Evolutionary conservation across 2,329 filamentous ascomycete genomes (phyloP).

Genomic region (Fusarium paranaense): DNA sequence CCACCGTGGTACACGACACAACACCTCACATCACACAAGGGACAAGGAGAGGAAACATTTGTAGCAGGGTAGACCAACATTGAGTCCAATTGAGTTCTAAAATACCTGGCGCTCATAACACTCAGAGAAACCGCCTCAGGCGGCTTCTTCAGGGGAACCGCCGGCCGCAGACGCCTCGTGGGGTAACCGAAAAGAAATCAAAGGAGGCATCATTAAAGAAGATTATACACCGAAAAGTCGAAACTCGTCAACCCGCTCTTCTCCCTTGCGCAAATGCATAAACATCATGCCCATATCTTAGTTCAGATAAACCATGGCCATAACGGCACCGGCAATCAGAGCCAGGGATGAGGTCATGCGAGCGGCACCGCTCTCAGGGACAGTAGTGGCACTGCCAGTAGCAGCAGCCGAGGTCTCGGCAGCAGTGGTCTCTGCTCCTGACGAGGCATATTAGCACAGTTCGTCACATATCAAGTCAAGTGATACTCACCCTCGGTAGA

Average conservation of each 20-base stretch:
- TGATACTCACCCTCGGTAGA: conserved; percentile 9
- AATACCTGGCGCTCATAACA: conserved; percentile 41
- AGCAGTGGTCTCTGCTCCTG: conserved; percentile 12
- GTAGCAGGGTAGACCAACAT: conserved; percentile 25
- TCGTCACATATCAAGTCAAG: not conserved
- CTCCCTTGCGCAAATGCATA: conserved; percentile 30
- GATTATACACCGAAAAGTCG: conserved; percentile 42
- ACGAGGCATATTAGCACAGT: not conserved
- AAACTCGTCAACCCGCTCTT: conserved; percentile 41
- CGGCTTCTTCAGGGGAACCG: conserved; percentile 34
- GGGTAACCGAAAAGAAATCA: conserved; percentile 44
- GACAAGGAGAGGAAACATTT: not conserved
- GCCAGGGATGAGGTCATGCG: conserved; percentile 48
- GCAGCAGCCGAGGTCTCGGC: conserved; percentile 1
- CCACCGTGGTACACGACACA: not conserved
- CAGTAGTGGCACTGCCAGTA: conserved; percentile 34
- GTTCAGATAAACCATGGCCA: conserved; percentile 50
- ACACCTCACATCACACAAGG: not conserved
- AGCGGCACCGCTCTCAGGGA: conserved; percentile 46
- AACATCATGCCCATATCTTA: conserved; percentile 42
- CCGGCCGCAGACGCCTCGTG: conserved; percentile 42
- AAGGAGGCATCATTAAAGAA: conserved; percentile 44
- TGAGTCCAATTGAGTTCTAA: conserved; percentile 41
- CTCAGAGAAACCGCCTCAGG: conserved; percentile 33
- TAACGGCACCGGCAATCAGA: conserved; percentile 49